Base-by-base conservation (phyloP, 306 rosid genomes). In the Macrotyloma uniflorum region DNA sequence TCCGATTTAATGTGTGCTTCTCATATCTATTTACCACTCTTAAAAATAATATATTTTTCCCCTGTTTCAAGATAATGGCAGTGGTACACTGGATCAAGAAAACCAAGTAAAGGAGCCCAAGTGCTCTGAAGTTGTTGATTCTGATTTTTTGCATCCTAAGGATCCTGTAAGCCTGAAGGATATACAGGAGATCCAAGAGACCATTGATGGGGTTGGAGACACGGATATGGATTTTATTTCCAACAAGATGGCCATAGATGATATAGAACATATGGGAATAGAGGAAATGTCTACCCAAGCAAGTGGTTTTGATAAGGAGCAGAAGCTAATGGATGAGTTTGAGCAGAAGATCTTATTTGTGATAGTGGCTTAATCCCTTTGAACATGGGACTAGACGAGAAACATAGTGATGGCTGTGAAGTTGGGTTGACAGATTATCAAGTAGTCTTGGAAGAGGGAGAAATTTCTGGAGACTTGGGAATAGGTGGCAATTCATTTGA, bases 371-470 rank as follows among this genome's bases (percentile, higher is more conserved):
- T 64, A 49, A 76, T 30, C 49, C 76, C 76, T 45, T 36, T 35
- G 16, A 40, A 58, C 18, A 35, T 32, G 19, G 70, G 79, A 51
- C 20, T 69, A 33, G 79, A 59, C 28, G 82, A 75, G 65, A 78
- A 79, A 47, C 79, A 36, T n/a, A 62, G 69, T 59, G 84, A 55
- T 12, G 36, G 72, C 15, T 30, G 43, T 84, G 84, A 83, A 79
- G 80, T 73, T 77, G 85, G 62, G 6, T 67, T 73, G 72, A 49
- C 65, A 85, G 82, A 79, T 70, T 57, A 72, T 75, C 83, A 16
- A 42, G 78, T 55, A 72, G 88, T 78, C 16, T 6, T 81, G 46
- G 98, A 94, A 81, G 98, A 94, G 70, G 98, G 98, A 74, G 97
- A 94, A 86, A 83, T 94, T 62, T 86, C 83, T 68, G 91, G 85